phyloP scores from a whole-genome alignment of 2,329 filamentous ascomycete species.

The Alternaria sp. region DNA sequence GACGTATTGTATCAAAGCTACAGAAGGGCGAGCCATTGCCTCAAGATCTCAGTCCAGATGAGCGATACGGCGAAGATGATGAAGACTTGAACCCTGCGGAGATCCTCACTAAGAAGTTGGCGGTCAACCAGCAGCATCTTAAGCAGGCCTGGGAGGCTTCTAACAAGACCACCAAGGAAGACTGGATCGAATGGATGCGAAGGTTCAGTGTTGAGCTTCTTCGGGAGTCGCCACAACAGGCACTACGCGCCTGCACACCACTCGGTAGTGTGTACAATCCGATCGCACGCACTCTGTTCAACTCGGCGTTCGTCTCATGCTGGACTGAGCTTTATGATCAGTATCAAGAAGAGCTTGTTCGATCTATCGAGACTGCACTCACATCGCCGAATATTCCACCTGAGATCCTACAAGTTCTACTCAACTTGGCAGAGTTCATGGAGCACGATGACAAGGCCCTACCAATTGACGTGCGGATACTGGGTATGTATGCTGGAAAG shows the following conservation, averaged over 20 bases:
- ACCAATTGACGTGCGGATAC: slow-evolving; percentile 92
- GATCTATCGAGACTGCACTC: slow-evolving; percentile 93
- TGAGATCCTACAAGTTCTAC: slow-evolving; percentile 88
- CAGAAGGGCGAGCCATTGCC: slow-evolving; percentile 95
- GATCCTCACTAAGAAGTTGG: slow-evolving; percentile 88
- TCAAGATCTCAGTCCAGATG: slow-evolving; percentile 88
- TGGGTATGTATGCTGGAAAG: slow-evolving; percentile 92
- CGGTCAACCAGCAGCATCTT: slow-evolving; percentile 96
- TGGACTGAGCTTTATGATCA: slow-evolving; percentile 98
- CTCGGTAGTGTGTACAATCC: slow-evolving; percentile 91
- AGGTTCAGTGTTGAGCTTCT: slow-evolving; percentile 94
- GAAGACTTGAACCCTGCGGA: slow-evolving; percentile 85
- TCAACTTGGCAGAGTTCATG: slow-evolving; percentile 99
- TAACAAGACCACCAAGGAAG: slow-evolving; percentile 95
- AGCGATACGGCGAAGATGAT: slow-evolving; percentile 75
- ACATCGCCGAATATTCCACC: slow-evolving; percentile 95
- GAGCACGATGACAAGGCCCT: slow-evolving; percentile 98
- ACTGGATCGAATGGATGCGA: slow-evolving; percentile 99
- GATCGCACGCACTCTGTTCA: slow-evolving; percentile 92
- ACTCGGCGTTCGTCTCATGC: slow-evolving; percentile 97
- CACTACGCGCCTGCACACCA: slow-evolving; percentile 88
- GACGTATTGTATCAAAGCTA: slow-evolving; percentile 88
- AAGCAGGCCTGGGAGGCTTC: slow-evolving; percentile 97
- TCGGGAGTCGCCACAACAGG: slow-evolving; percentile 94
- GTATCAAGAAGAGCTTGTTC: slow-evolving; percentile 95